Conservation (phyloP, 495 filamentous ascomycete genomes). For the Neurospora sp. region DNA sequence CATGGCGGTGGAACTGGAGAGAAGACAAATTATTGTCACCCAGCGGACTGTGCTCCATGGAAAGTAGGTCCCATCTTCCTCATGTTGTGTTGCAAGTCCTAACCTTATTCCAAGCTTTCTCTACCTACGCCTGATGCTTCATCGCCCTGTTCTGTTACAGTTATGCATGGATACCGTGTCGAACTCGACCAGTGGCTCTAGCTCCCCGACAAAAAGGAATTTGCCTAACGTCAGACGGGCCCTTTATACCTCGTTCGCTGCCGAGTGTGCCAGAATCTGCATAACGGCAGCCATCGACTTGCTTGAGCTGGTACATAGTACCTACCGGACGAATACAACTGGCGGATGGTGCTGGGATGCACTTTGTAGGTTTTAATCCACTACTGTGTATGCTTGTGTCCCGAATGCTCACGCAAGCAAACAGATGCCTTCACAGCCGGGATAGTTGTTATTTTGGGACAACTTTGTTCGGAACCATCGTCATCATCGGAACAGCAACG, state of each 20-base stretch:
- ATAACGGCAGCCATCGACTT: conserved; percentile 31
- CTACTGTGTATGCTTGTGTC: not conserved
- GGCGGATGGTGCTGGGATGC: conserved; percentile 41
- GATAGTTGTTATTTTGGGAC: conserved; percentile 25
- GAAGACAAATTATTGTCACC: conserved; percentile 18
- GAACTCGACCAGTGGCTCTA: not conserved
- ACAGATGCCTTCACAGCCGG: conserved; percentile 34
- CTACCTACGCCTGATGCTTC: conserved; percentile 34
- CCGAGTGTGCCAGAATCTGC: conserved; percentile 31
- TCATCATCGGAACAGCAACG: conserved; percentile 4
- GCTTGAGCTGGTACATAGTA: conserved; percentile 26
- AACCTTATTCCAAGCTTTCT: conserved; percentile 26
- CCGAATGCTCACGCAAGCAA: not conserved
- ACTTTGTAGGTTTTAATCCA: conserved; percentile 24
- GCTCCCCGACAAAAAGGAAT: not conserved
- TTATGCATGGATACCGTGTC: conserved; percentile 26
- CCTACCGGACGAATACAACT: conserved; percentile 28
- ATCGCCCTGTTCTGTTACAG: conserved; percentile 38
- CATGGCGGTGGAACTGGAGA: conserved; percentile 2
- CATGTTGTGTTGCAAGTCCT: not conserved
- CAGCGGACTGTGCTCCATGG: conserved; percentile 34
- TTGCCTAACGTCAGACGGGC: conserved; percentile 11
- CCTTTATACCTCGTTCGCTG: conserved; percentile 28
- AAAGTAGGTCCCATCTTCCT: conserved; percentile 18
- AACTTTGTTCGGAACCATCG: conserved; percentile 2